Conservation (phyloP, 2,329 filamentous ascomycete species). For the Colletotrichum chlorophyti region DNA sequence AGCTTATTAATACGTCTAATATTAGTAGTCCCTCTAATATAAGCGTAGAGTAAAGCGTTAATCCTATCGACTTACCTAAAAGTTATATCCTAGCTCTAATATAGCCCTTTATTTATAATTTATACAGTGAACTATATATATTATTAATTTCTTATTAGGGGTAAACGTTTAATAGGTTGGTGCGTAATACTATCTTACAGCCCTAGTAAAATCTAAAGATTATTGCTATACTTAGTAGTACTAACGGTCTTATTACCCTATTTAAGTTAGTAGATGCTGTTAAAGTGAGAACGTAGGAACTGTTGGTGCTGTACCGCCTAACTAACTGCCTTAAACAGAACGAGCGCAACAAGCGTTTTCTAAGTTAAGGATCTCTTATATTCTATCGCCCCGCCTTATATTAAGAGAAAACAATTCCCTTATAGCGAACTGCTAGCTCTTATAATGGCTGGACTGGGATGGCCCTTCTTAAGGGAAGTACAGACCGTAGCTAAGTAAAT, state of each 20-base stretch:
- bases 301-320: neutral
- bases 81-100: neutral
- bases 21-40: neutral
- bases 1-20: neutral
- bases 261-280: neutral
- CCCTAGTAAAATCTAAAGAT: neutral
- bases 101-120: too few relatives aligned
- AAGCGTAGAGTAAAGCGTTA: neutral
- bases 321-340: neutral
- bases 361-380: too few relatives aligned
- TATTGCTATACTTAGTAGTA: too few relatives aligned
- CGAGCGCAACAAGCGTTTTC: neutral
- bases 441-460: neutral
- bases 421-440: neutral
- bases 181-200: neutral
- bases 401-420: too few relatives aligned
- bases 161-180: neutral
- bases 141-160: neutral
- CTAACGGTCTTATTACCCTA: neutral
- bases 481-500: neutral
- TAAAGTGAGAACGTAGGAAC: neutral
- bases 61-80: neutral
- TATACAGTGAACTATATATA: too few relatives aligned
- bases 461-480: neutral
- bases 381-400: too few relatives aligned